Evolutionary conservation across 805 yeast species (phyloP).

Genomic region (Cyberlindnera mrakii): DNA sequence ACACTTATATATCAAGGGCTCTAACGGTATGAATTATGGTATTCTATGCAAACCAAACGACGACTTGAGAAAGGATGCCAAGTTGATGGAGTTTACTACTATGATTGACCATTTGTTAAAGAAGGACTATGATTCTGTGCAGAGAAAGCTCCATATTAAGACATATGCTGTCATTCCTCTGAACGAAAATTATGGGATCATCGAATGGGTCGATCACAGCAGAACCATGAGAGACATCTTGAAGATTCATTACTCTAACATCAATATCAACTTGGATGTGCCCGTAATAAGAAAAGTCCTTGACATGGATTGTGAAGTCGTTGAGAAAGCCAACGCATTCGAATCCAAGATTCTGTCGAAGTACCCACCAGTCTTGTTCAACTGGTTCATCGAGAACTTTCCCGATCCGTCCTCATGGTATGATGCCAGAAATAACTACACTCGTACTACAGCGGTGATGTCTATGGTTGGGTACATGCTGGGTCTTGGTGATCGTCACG

Average conservation of each 20-base stretch:
- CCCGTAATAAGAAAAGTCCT: conserved; percentile 21
- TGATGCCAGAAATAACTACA: conserved; percentile 63
- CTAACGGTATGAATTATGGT: conserved; percentile 68
- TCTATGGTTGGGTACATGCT: conserved; percentile 92
- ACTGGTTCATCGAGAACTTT: conserved; percentile 84
- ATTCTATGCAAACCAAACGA: conserved; percentile 82
- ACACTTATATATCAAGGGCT: conserved; percentile 67
- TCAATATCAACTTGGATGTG: conserved; percentile 30
- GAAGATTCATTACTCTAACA: conserved; percentile 34
- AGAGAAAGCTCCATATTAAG: conserved; percentile 62
- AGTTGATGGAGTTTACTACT: conserved; percentile 82
- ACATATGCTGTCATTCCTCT: conserved; percentile 88
- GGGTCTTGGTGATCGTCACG: conserved; percentile 95
- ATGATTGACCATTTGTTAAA: conserved; percentile 72
- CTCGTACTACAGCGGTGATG: conserved; percentile 89
- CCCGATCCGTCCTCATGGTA: conserved; percentile 92
- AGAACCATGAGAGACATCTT: conserved; percentile 64
- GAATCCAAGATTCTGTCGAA: conserved; percentile 23
- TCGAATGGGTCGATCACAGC: conserved; percentile 83
- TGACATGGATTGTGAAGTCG: conserved; percentile 21
- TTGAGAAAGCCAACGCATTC: conserved; percentile 33
- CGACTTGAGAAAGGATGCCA: conserved; percentile 92
- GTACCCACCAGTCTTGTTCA: conserved; percentile 67
- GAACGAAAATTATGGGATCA: conserved; percentile 80
- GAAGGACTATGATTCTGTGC: conserved; percentile 64